phyloP scores from a whole-genome alignment of 306 rosid species.

The Pachyrhizus erosus region DNA sequence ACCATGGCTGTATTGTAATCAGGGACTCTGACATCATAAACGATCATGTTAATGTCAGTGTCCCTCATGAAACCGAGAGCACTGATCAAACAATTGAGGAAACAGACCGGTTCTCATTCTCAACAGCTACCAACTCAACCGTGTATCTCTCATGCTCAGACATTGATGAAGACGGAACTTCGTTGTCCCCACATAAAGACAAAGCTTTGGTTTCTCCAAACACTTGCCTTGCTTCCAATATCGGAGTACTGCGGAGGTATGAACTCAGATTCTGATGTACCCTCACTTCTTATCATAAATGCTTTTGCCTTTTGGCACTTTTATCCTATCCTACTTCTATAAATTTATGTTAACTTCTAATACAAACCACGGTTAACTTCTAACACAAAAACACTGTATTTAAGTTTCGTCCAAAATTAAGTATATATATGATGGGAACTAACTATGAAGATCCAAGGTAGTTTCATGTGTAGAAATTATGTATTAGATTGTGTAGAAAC shows the following conservation, averaged over 20 bases:
- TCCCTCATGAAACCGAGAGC: neutral
- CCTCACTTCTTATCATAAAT: neutral
- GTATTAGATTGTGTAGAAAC: too few species aligned
- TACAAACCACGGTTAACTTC: neutral
- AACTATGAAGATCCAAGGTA: too few species aligned
- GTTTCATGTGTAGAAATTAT: neutral
- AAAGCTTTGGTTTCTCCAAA: constrained; percentile 35
- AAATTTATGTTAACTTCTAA: neutral
- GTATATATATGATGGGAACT: too few species aligned
- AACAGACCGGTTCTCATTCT: constrained; percentile 58
- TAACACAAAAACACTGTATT: too few species aligned
- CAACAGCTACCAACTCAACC: constrained; percentile 65
- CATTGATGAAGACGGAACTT: constrained; percentile 48
- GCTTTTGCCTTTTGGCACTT: too few species aligned
- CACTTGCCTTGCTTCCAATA: constrained; percentile 39
- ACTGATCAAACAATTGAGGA: constrained; percentile 42
- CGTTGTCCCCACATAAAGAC: constrained; percentile 9
- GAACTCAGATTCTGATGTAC: constrained; percentile 26
- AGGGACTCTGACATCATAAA: constrained; percentile 36
- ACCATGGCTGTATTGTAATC: constrained; percentile 6
- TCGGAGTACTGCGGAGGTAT: constrained; percentile 54
- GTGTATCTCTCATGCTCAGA: constrained; percentile 63
- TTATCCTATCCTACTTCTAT: neutral
- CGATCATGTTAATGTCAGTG: constrained; percentile 27
- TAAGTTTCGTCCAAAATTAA: neutral